These are phyloP conservation scores for Coemansia sp. DNA, from an alignment of 192 early-diverging fungal genomes.

Conservation along the genomic window DNA sequence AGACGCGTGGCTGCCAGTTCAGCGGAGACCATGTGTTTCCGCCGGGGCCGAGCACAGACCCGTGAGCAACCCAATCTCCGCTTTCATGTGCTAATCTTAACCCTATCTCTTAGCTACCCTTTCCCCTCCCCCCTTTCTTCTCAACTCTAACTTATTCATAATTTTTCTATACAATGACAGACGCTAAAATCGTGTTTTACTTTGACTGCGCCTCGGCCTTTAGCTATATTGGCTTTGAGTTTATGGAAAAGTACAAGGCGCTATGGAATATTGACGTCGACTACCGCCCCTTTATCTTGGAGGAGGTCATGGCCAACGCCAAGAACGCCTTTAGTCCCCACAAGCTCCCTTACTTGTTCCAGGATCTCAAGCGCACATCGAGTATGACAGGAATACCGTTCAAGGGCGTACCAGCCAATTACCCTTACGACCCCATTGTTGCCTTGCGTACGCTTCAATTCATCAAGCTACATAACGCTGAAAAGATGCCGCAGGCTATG, in stretches of 20 bases:
- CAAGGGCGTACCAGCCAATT: conserved; percentile 34
- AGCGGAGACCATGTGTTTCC: background rate
- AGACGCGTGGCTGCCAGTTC: background rate
- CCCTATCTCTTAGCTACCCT: too few species aligned
- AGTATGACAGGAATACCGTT: conserved; percentile 44
- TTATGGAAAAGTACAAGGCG: conserved; percentile 46
- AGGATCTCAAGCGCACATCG: conserved; percentile 34
- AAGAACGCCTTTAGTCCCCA: conserved; percentile 40
- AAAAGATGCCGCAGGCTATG: conserved; percentile 34
- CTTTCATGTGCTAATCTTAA: background rate
- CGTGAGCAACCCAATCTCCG: background rate
- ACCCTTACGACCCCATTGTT: conserved; percentile 35
- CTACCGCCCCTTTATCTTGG: conserved; percentile 41
- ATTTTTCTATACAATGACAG: background rate
- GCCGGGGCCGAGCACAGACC: conserved; percentile 7
- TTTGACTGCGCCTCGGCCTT: conserved; percentile 46
- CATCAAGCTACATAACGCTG: conserved; percentile 25
- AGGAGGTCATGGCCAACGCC: conserved; percentile 33
- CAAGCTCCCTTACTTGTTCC: conserved; percentile 39
- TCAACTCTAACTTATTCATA: background rate
- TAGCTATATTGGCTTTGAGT: conserved; percentile 55
- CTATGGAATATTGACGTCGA: conserved; percentile 46
- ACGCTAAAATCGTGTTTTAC: conserved; percentile 33
- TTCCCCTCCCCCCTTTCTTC: background rate
- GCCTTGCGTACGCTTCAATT: conserved; percentile 42